These are phyloP conservation scores for Penicillium manginii DNA, from an alignment of 495 filamentous ascomycete species.

Conservation along the genomic window DNA sequence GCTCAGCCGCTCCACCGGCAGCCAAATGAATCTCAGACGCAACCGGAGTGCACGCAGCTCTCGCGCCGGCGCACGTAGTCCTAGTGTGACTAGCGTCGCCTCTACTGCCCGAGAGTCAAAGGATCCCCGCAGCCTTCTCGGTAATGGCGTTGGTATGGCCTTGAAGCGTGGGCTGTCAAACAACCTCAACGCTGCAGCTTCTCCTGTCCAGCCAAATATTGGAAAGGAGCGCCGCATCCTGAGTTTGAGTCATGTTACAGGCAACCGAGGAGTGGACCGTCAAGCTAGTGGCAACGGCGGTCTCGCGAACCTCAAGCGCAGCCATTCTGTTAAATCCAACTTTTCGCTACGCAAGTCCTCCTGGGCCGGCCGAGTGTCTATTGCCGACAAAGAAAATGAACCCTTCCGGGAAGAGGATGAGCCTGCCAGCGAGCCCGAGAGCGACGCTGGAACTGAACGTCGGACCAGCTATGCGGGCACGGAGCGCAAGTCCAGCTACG, in stretches of 20 bases:
- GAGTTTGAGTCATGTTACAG: conserved; percentile 83
- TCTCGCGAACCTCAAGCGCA: conserved; percentile 61
- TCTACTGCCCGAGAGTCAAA: conserved; percentile 46
- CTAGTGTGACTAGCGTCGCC: conserved; percentile 42
- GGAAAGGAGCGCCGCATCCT: conserved; percentile 72
- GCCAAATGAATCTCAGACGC: conserved; percentile 74
- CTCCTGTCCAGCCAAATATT: conserved; percentile 51
- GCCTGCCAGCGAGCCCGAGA: conserved; percentile 44
- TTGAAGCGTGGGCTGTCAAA: conserved; percentile 51
- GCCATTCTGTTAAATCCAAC: conserved; percentile 72
- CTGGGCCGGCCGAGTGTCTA: conserved; percentile 62
- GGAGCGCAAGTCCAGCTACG: conserved; percentile 40
- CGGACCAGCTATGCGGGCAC: conserved; percentile 50
- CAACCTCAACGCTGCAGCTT: conserved; percentile 48
- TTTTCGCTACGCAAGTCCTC: conserved; percentile 69
- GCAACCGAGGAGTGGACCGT: conserved; percentile 69
- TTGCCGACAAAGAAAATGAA: conserved; percentile 66
- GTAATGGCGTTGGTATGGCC: conserved; percentile 56
- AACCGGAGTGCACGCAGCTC: conserved; percentile 54
- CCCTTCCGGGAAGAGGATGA: conserved; percentile 58
- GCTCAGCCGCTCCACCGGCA: conserved; percentile 56
- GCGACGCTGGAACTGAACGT: conserved; percentile 57
- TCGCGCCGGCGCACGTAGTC: conserved; percentile 40
- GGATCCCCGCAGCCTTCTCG: conserved; percentile 45
- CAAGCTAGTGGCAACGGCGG: conserved; percentile 51